Conservation (phyloP, 2,329 filamentous ascomycete genomes). For the Fusarium albosuccineum region DNA sequence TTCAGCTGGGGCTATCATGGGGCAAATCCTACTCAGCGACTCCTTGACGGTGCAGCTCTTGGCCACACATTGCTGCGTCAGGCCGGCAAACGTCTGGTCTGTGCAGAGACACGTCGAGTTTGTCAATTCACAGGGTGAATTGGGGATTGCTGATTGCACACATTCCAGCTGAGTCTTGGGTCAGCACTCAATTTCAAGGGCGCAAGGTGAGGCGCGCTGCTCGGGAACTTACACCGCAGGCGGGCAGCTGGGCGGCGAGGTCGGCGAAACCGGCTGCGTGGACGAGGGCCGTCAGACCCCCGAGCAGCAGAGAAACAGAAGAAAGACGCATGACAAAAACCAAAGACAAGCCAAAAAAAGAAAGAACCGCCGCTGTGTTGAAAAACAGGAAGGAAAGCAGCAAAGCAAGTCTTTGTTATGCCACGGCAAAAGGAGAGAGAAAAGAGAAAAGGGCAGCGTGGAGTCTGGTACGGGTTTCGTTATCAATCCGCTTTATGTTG, state of each 20-base stretch:
- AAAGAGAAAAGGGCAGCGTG: not conserved
- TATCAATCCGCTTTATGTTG: not conserved
- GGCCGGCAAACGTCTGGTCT: slow-evolving; percentile 25
- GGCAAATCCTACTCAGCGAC: slow-evolving; percentile 19
- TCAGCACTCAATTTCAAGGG: slow-evolving; percentile 4
- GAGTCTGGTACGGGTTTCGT: not conserved
- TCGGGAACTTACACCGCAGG: slow-evolving; percentile 22
- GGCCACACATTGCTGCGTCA: slow-evolving; percentile 30
- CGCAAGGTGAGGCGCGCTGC: too few relatives aligned
- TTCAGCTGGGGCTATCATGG: too few relatives aligned
- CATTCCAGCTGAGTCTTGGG: slow-evolving; percentile 24
- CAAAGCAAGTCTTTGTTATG: not conserved
- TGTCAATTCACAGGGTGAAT: slow-evolving; percentile 28
- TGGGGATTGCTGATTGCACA: slow-evolving; percentile 19
- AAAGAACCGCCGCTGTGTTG: too few relatives aligned
- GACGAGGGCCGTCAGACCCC: slow-evolving; percentile 11
- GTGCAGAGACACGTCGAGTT: slow-evolving; percentile 37
- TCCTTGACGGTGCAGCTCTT: slow-evolving; percentile 34
- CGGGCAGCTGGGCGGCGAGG: slow-evolving; percentile 25
- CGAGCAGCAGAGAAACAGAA: slow-evolving; percentile 12
- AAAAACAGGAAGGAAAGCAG: too few relatives aligned
- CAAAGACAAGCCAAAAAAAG: slow-evolving; percentile 1
- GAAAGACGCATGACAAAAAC: slow-evolving; percentile 29
- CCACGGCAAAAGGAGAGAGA: not conserved
- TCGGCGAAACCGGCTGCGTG: slow-evolving; percentile 32